These are phyloP conservation scores for Tremella fuciformis DNA, from an alignment of 768 basidiomycete species.

Conservation along the genomic window DNA sequence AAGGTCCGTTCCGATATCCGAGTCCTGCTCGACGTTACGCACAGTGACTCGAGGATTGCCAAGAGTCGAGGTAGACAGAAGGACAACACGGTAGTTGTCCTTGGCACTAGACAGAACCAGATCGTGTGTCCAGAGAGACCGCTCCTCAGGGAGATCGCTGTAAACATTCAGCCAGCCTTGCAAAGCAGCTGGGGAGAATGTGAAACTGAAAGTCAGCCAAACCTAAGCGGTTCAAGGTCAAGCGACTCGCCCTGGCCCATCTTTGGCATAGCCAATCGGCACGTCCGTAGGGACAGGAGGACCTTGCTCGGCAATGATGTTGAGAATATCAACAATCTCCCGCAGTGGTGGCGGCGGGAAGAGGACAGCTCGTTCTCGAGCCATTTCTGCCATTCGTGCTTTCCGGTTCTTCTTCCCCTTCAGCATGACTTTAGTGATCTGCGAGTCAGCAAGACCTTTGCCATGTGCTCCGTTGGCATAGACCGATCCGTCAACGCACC, in stretches of 20 bases:
- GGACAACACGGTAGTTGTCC: not conserved
- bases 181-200: not conserved
- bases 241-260: constrained; percentile 2
- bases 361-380: constrained; percentile 2
- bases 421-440: not conserved
- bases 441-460: not conserved
- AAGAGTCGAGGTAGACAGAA: not conserved
- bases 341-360: not conserved
- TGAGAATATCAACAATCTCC: not conserved
- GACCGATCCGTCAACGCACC: constrained; percentile 36
- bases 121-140: constrained; percentile 1
- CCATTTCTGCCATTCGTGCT: constrained; percentile 6
- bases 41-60: not conserved
- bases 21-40: not conserved
- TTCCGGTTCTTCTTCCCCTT: constrained; percentile 7
- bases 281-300: not conserved
- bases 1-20: not conserved
- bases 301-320: not conserved
- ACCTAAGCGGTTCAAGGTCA: not conserved
- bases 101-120: not conserved
- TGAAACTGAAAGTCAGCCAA: not conserved
- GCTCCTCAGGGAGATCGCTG: not conserved
- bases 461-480: not conserved
- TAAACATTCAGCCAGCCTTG: constrained; percentile 1
- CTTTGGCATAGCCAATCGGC: not conserved